Base-by-base conservation (phyloP, 2,329 filamentous ascomycete genomes). In the Cytospora piceicola region DNA sequence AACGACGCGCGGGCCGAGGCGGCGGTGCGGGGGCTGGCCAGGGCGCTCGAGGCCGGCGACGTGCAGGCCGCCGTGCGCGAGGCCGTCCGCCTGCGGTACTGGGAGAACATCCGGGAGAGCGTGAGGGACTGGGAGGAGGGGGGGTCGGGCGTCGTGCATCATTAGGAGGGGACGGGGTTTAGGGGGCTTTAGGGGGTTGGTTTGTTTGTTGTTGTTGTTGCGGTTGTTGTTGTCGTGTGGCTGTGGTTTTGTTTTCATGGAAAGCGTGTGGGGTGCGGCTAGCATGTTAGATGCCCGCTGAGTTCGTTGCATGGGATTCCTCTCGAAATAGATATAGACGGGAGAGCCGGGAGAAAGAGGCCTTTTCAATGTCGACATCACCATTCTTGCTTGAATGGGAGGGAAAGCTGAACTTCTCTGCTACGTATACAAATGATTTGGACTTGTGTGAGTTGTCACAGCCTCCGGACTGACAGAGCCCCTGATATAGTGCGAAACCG, bases 51-150 rank as follows among this genome's bases (percentile, higher is more conserved):
- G 68, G 72, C 76, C 11, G 90, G 90, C 58, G 86, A 94, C 74
- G 74, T 91, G 49, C 83, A 88, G 51, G 78, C 68, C 11, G 94
- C 93, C 20, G 88, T 85, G 78, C 77, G 75, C 67, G 92, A 96
- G 83, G 88, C 89, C 55, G 88, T 97, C 1, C 83, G 85, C 76
- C 78, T 97, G 79, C 83, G 93, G 76, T 98, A 97, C 80, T 97
- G 94, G 94, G 85, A 90, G 64, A 97, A 94, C 77, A 89, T 98
- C 68, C 85, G 88, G 68, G 90, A 96, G 77, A 91, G 88, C 56
- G 80, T 97, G 73, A 82, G 90, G 74, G 86, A 89, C 69, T 97
- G 94, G 94, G 93, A 97, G 82, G 87, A 83, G 72, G 94, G 93
- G 6, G 90, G 87, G 79, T 80, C 79, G 8, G 75, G 84, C 62